Evolutionary conservation across 2,329 filamentous ascomycete species (phyloP).

Genomic region (Diaporthe amygdali): DNA sequence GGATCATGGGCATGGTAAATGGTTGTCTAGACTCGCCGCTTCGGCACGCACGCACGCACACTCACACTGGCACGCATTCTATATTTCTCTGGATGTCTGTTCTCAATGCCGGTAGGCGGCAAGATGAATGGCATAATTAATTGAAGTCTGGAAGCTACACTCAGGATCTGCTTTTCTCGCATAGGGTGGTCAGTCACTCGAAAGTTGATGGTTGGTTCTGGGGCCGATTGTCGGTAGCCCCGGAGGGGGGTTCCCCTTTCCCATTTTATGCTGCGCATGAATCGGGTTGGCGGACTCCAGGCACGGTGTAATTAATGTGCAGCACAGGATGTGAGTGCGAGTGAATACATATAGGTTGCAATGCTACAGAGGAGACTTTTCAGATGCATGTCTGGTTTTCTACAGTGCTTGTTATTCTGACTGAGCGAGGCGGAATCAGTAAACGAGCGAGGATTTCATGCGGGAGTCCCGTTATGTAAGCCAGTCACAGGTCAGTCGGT

Average conservation of each 20-base stretch:
- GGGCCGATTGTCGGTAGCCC: neutral
- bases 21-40: slow-evolving; percentile 20
- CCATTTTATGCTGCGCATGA: neutral
- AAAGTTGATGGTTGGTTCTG: neutral
- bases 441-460: neutral
- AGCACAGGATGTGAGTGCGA: neutral
- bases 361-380: neutral
- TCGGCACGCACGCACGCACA: slow-evolving; percentile 14
- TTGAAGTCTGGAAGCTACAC: slow-evolving; percentile 17
- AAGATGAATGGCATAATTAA: slow-evolving; percentile 26
- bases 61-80: slow-evolving; percentile 9
- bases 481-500: neutral
- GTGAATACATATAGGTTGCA: neutral
- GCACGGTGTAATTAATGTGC: neutral
- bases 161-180: neutral
- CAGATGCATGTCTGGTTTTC: too few species aligned
- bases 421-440: too few species aligned
- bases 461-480: neutral
- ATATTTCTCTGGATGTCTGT: slow-evolving; percentile 12
- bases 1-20: slow-evolving; percentile 24
- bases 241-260: neutral
- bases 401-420: too few species aligned
- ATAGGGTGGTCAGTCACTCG: neutral
- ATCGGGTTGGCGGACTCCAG: neutral
- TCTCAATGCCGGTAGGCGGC: neutral